Percentiles rank a stretch among this genome's conserved stretches.
Evolutionary conservation across 331 rosid genomes (phyloP).

Genomic region (Rhamnella rubrinervis): DNA sequence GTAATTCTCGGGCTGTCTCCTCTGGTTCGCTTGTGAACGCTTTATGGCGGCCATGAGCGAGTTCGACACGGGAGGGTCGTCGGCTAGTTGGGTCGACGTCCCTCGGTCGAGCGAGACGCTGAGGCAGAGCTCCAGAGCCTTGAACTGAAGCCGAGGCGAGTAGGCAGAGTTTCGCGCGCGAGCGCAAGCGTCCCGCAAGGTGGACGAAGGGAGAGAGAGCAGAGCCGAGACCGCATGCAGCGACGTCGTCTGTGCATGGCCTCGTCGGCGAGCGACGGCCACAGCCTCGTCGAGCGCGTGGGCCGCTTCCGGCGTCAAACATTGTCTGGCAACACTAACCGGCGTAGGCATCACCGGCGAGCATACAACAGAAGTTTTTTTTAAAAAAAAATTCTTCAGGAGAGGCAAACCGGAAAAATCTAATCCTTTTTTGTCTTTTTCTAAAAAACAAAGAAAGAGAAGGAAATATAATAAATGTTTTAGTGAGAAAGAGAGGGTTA

Average conservation of each 20-base stretch:
- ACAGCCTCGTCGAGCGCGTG: conserved; percentile 90
- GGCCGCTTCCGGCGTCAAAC: conserved; percentile 76
- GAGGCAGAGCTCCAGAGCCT: conserved; percentile 83
- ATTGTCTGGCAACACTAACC: conserved; percentile 76
- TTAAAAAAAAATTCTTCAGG: background rate
- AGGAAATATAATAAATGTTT: background rate
- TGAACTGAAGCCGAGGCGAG: conserved; percentile 86
- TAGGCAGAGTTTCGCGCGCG: conserved; percentile 82
- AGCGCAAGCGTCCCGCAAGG: conserved; percentile 80
- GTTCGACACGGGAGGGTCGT: conserved; percentile 91
- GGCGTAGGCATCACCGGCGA: conserved; percentile 83
- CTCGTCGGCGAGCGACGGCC: conserved; percentile 81
- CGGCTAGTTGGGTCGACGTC: conserved; percentile 50
- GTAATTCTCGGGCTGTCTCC: conserved; percentile 84
- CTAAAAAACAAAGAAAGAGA: background rate
- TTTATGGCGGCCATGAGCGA: conserved; percentile 98
- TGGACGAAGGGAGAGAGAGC: conserved; percentile 58
- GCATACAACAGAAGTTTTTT: conserved; percentile 1
- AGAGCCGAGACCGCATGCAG: conserved; percentile 90
- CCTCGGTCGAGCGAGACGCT: conserved; percentile 81
- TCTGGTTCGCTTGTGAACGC: conserved; percentile 93
- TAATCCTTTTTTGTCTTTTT: background rate
- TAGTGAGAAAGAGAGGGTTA: conserved; percentile 1
- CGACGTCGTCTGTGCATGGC: conserved; percentile 89
- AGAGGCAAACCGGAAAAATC: background rate